Evolutionary conservation across 345 rosid genomes (phyloP), one percentile per base, ranked within the genome.

Genomic region (Combretum micranthum): DNA sequence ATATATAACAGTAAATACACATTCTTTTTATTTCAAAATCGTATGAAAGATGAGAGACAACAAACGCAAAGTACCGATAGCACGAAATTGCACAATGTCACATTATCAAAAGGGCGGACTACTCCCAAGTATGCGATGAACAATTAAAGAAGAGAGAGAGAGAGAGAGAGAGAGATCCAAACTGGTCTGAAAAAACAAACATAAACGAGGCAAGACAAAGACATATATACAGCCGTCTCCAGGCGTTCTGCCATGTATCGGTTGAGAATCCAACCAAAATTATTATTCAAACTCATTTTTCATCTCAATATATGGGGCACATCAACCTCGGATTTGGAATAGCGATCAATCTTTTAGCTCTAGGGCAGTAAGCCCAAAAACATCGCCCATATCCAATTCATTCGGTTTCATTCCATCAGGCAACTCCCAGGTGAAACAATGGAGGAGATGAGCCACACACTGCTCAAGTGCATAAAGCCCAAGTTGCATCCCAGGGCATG

Each of bases 401-500:
- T 81, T 70, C 2, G 95, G 93, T 50, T 88, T 88, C 91, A 83
- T 83, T 26, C 97, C 97, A 14, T 86, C 91, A 0, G 97, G 95
- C 70, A 92, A 72, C 59, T 84, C 84, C 95, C 98, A 92, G 12
- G 81, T 71, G 66, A 78, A 92, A 43, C 83, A 77, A 44, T 92
- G 97, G 21, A 88, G 79, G 47, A 88, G 63, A 58, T 88, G 71
- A 20, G 86, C 95, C 56, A 89, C 94, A 0, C 86, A 83, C 26
- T 78, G 60, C 10, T 92, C 91, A 46, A 88, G 78, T 0, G 84
- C 83, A 5, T 92, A 92, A 14, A 92, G 68, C 56, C 98, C 98
- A 2, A 92, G 93, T 37, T 84, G 88, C 97, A 92, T 92, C 0
- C 98, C 97, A 1, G 96, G 97, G 55, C 98, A 88, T 0, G 95